Evolutionary conservation across 192 early-diverging fungal genomes (phyloP).

Genomic region (Dispira parvispora): DNA sequence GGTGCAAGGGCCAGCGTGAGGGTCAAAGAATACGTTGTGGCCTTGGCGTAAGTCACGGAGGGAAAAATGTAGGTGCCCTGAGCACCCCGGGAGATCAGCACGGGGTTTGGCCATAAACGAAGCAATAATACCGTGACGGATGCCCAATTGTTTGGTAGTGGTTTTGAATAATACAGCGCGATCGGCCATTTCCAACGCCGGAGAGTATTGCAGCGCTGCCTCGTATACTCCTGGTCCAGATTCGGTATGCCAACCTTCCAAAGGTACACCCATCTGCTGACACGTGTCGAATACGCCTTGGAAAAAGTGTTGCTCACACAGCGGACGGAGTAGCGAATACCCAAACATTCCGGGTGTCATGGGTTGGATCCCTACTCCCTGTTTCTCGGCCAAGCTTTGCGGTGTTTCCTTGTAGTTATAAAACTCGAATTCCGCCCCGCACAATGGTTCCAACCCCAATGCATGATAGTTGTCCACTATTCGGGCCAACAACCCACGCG

Average conservation of each 20-base stretch:
- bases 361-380: constrained; percentile 31
- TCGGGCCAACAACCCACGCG: constrained; percentile 35
- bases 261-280: constrained; percentile 33
- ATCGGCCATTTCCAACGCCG: constrained; percentile 43
- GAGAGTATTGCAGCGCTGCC: constrained; percentile 49
- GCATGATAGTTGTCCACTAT: constrained; percentile 24
- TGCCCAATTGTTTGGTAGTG: constrained; percentile 50
- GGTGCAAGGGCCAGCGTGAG: background rate
- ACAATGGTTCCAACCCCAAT: constrained; percentile 22
- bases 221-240: constrained; percentile 74
- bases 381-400: constrained; percentile 39
- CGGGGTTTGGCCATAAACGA: constrained; percentile 80
- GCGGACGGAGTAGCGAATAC: constrained; percentile 51
- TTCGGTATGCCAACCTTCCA: constrained; percentile 69
- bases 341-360: constrained; percentile 73
- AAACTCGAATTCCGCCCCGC: constrained; percentile 57
- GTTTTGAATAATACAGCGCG: constrained; percentile 63
- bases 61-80: constrained; percentile 64
- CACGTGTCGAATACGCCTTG: constrained; percentile 48
- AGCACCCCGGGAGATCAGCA: constrained; percentile 51
- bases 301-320: constrained; percentile 50
- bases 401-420: constrained; percentile 73
- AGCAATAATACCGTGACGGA: constrained; percentile 49
- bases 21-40: constrained; percentile 33
- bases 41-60: constrained; percentile 28